A percentile compares a stretch with the other conserved stretches of the same genome.
phyloP scores from a whole-genome alignment of 2,329 filamentous ascomycete species.

The Exserohilum rostratum region DNA sequence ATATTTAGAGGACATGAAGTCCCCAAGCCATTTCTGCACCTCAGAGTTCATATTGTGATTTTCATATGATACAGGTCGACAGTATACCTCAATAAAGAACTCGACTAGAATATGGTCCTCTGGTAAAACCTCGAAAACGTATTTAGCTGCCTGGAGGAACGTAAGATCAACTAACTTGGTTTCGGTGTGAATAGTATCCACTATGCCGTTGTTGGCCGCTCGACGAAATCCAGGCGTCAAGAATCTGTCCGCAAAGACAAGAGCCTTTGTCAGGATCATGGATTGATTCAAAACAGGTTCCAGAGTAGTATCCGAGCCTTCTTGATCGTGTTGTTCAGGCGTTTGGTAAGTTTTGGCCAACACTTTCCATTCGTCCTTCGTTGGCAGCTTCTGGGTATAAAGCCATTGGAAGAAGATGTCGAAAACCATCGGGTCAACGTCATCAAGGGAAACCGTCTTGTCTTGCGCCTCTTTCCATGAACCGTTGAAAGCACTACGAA shows the following conservation, averaged over 20 bases:
- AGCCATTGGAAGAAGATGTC: background rate
- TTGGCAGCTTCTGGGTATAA: background rate
- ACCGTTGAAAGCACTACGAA: background rate
- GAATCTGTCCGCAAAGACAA: background rate
- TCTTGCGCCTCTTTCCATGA: background rate
- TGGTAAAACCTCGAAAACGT: background rate
- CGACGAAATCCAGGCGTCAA: background rate
- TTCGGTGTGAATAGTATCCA: background rate
- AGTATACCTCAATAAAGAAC: background rate
- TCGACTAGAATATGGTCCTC: background rate
- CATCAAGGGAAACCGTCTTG: background rate
- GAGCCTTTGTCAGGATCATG: background rate
- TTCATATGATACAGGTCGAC: too few species aligned
- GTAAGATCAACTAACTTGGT: background rate
- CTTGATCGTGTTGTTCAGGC: too few species aligned
- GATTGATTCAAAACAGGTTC: too few species aligned
- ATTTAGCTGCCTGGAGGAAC: background rate
- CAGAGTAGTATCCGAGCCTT: background rate
- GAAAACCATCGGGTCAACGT: background rate
- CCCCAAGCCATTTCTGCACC: too few species aligned
- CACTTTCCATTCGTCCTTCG: background rate
- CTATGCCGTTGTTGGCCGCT: background rate
- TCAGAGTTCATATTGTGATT: too few species aligned
- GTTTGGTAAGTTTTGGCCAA: background rate
- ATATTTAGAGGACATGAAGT: too few species aligned